Evolutionary conservation across 1,139 yeast genomes (phyloP), one percentile per base, ranked within the genome.

Genomic region (Diutina scorzettiae): DNA sequence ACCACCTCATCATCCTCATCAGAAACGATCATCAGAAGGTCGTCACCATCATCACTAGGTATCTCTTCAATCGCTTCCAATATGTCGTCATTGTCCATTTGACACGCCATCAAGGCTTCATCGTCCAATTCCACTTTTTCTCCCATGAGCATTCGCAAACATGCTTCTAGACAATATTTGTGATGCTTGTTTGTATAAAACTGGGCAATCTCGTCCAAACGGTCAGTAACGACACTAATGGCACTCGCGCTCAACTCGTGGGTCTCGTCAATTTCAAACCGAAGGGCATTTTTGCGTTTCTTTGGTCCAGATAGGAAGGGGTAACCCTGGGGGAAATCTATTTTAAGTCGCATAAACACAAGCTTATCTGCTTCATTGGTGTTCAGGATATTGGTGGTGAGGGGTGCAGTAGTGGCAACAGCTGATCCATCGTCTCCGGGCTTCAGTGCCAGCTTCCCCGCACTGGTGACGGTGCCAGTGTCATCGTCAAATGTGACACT

Each of bases 101-200:
- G 63, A 14, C 14, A 11, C 59, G 63, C 29, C 16, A 11, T 53
- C 53, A 65, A 57, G 28, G 59, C 47, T 1, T 57, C 56, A 34
- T 66, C 72, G 33, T 62, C 59, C 21, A 83, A 53, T 24, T 73
- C 75, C 3, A 86, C 69, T 44, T 78, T 74, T 49, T 89, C 97
- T 1, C 98, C 98, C 64, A 87, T 66, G 4, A 91, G 64, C 52
- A 69, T 81, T 42, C 96, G 60, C 45, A 91, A 61, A 50, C 94
- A 78, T 0, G 85, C 79, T 53, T 91, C 97, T 24, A 91, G 63
- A 49, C 96, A 85, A 50, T 78, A 86, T 46, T 68, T 63, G 27
- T 76, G 75, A 45, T 64, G 62, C 41, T 69, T 68, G 30, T 71
- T 67, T 0, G 89, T 66, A 51, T 75, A 79, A 45, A 71, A 72